Conservation (phyloP, 2,329 filamentous ascomycete genomes). For the Fusarium kyushuense region DNA sequence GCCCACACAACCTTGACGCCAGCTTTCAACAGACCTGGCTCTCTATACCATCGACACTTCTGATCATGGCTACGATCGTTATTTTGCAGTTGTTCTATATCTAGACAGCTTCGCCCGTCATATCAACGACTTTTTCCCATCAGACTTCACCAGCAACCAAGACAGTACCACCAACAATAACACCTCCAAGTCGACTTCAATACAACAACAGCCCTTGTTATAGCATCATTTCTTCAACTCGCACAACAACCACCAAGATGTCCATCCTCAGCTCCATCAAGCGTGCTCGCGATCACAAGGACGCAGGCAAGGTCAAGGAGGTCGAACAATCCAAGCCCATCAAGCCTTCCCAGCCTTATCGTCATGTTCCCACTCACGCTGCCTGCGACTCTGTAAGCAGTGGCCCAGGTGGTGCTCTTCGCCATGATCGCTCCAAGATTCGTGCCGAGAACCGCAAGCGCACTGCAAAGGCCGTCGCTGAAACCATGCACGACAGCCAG, state of each 20-base stretch:
- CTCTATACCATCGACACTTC: background rate
- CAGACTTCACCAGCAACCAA: slow-evolving; percentile 15
- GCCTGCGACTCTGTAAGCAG: slow-evolving; percentile 68
- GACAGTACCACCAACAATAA: background rate
- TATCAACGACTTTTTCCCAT: slow-evolving; percentile 2
- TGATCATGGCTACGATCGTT: background rate
- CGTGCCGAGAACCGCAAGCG: slow-evolving; percentile 64
- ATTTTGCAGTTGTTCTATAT: slow-evolving; percentile 24
- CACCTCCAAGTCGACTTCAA: background rate
- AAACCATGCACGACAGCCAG: slow-evolving; percentile 50
- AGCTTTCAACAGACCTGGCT: slow-evolving; percentile 23
- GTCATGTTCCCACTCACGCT: slow-evolving; percentile 72
- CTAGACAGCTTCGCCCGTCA: slow-evolving; percentile 13
- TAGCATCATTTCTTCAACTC: background rate
- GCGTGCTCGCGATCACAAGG: slow-evolving; percentile 65
- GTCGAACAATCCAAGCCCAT: slow-evolving; percentile 61
- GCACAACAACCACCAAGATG: slow-evolving; percentile 55
- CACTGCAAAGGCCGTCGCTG: slow-evolving; percentile 60
- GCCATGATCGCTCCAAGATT: slow-evolving; percentile 61
- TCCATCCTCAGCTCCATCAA: slow-evolving; percentile 68
- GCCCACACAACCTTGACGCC: slow-evolving; percentile 29
- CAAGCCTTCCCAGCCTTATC: slow-evolving; percentile 60
- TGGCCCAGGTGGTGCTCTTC: slow-evolving; percentile 64
- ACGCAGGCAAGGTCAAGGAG: slow-evolving; percentile 64
- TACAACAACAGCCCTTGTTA: background rate